Conservation (phyloP, 2,329 filamentous ascomycete species). For the Herpotrichia juniperi region DNA sequence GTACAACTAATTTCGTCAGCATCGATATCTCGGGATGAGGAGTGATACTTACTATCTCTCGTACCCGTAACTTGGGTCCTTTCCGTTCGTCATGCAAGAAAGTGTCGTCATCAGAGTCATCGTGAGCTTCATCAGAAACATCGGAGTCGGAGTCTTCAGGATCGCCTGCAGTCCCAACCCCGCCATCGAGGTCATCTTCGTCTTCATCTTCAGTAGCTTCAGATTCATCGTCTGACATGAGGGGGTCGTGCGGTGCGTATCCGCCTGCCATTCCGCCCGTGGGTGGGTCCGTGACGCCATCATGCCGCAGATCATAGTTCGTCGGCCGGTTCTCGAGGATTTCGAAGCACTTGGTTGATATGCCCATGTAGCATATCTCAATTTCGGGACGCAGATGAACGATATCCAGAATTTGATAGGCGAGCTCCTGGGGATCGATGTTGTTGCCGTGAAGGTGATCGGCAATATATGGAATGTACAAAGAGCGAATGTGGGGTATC, state of each 20-base stretch:
- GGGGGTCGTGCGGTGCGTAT: conserved; percentile 35
- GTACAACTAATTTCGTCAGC: conserved; percentile 50
- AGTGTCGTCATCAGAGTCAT: conserved; percentile 58
- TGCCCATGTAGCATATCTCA: conserved; percentile 77
- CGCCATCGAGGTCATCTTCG: conserved; percentile 55
- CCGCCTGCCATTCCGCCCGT: conserved; percentile 25
- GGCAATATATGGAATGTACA: conserved; percentile 73
- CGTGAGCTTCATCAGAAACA: conserved; percentile 44
- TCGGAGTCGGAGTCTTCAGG: conserved; percentile 42
- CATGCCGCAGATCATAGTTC: conserved; percentile 47
- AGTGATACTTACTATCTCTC: conserved; percentile 63
- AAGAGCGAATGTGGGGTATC: conserved; percentile 71
- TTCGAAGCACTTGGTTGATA: conserved; percentile 81
- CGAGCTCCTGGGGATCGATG: conserved; percentile 71
- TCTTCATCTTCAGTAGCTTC: conserved; percentile 50
- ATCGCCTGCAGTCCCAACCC: conserved; percentile 57
- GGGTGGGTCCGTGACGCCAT: conserved; percentile 38
- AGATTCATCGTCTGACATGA: conserved; percentile 46
- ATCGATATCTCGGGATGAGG: conserved; percentile 56
- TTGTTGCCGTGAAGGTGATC: conserved; percentile 63
- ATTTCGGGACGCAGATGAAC: conserved; percentile 77
- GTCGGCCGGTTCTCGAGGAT: conserved; percentile 69
- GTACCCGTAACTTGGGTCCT: conserved; percentile 64
- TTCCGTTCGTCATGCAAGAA: conserved; percentile 56
- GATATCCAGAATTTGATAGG: conserved; percentile 78